Evolutionary conservation across 768 basidiomycete genomes (phyloP).

Genomic region (Boletus barrowsii): DNA sequence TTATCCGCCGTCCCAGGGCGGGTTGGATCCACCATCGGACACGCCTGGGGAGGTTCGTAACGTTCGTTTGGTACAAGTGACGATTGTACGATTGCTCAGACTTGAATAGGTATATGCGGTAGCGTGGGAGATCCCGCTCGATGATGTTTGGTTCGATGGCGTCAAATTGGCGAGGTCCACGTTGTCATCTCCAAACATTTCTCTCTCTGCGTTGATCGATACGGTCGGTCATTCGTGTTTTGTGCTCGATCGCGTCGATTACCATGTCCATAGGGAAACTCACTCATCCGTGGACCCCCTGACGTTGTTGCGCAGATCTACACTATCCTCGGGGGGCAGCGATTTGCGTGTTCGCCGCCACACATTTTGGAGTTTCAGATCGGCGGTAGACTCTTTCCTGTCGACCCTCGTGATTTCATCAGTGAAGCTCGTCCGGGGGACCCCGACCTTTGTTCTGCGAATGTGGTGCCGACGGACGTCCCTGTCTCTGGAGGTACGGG

Average conservation of each 20-base stretch:
- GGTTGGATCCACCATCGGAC: constrained; percentile 51
- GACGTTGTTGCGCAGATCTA: constrained; percentile 58
- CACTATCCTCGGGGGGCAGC: constrained; percentile 38
- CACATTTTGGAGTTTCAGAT: constrained; percentile 69
- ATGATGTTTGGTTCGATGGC: constrained; percentile 72
- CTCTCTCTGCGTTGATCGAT: constrained; percentile 65
- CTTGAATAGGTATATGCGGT: constrained; percentile 52
- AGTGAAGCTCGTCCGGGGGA: constrained; percentile 38
- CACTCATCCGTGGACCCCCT: constrained; percentile 68
- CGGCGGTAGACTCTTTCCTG: constrained; percentile 63
- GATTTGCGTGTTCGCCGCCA: constrained; percentile 56
- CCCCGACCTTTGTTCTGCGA: constrained; percentile 47
- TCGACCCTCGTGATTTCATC: constrained; percentile 74
- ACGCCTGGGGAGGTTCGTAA: constrained; percentile 65
- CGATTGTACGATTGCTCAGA: constrained; percentile 2
- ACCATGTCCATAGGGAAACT: constrained; percentile 55
- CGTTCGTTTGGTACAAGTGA: constrained; percentile 35
- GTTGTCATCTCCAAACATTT: constrained; percentile 44
- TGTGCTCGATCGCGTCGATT: neutral
- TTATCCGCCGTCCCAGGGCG: constrained; percentile 52
- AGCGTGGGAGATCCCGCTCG: constrained; percentile 70
- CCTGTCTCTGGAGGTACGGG: constrained; percentile 48
- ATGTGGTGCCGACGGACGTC: constrained; percentile 60
- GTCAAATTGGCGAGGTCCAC: constrained; percentile 54
- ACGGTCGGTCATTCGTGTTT: constrained; percentile 43